Percentiles rank a stretch among this genome's conserved stretches.
Conservation (phyloP, 2,329 filamentous ascomycete genomes). For the Colletotrichum truncatum region DNA sequence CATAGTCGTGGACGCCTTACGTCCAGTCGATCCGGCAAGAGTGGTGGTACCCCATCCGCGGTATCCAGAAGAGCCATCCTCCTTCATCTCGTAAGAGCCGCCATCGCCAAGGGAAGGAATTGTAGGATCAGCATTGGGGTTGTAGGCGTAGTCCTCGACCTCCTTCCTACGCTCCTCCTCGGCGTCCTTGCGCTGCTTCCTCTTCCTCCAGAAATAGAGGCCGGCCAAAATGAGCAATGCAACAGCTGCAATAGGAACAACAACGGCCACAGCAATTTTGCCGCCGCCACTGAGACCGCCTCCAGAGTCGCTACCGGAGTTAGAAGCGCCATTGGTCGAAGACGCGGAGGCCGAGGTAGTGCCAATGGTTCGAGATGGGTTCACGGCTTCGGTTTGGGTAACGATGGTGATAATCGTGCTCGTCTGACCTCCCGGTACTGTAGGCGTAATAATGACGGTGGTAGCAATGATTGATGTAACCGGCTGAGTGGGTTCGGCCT, state of each 20-base stretch:
- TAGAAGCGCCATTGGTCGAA: constrained; percentile 37
- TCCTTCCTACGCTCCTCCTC: constrained; percentile 94
- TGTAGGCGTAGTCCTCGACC: constrained; percentile 96
- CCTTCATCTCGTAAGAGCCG: constrained; percentile 77
- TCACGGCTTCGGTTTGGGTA: constrained; percentile 30
- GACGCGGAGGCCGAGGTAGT: constrained; percentile 40
- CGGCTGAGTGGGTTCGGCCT: neutral
- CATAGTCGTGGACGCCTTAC: constrained; percentile 89
- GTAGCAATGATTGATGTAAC: neutral
- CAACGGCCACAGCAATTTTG: constrained; percentile 91
- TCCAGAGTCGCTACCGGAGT: constrained; percentile 38
- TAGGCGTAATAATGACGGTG: constrained; percentile 22
- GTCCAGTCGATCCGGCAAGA: constrained; percentile 71
- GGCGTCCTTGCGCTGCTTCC: constrained; percentile 84
- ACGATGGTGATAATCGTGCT: constrained; percentile 36
- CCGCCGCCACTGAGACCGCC: constrained; percentile 67
- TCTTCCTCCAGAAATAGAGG: constrained; percentile 87
- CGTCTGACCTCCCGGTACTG: constrained; percentile 27
- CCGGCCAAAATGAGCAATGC: constrained; percentile 80
- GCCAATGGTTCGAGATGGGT: constrained; percentile 6
- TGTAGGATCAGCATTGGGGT: constrained; percentile 94
- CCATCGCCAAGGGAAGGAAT: constrained; percentile 64
- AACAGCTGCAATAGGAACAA: constrained; percentile 90
- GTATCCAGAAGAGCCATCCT: constrained; percentile 82
- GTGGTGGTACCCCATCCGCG: constrained; percentile 92